Evolutionary conservation across 148 eudicot species (phyloP).

Genomic region (Dianthus caryophyllus): DNA sequence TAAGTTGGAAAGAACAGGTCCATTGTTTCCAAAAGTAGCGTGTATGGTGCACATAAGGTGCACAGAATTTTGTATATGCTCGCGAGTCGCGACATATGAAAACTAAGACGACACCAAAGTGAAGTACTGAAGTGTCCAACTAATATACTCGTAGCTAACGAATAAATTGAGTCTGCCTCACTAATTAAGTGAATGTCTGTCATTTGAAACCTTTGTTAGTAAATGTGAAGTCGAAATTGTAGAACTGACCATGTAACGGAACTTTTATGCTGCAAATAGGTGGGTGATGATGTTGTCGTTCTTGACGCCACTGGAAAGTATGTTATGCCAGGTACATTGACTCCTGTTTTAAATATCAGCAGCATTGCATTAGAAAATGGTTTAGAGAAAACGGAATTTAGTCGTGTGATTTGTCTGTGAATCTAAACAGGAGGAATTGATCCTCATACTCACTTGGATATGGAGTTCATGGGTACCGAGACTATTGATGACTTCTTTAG

Average conservation of each 20-base stretch:
- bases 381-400: neutral
- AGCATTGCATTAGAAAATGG: slow-evolving; percentile 5
- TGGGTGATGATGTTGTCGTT: slow-evolving; percentile 65
- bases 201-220: neutral
- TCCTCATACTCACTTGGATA: slow-evolving; percentile 88
- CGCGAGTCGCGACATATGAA: too few species aligned
- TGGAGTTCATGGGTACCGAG: slow-evolving; percentile 86
- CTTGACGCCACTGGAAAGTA: slow-evolving; percentile 90
- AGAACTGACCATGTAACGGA: neutral
- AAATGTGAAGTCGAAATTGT: neutral
- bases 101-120: too few species aligned
- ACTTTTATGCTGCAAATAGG: slow-evolving; percentile 39
- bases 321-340: slow-evolving; percentile 91
- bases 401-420: slow-evolving; percentile 1
- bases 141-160: too few species aligned
- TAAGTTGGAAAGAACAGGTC: too few species aligned
- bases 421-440: slow-evolving; percentile 82
- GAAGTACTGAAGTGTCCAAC: too few species aligned
- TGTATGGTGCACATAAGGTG: too few species aligned
- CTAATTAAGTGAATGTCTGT: neutral
- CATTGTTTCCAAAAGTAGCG: too few species aligned
- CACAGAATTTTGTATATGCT: too few species aligned
- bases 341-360: neutral
- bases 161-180: too few species aligned
- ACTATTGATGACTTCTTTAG: slow-evolving; percentile 89